Evolutionary conservation across 163 green algal genomes (phyloP).

Genomic region (Scenedesmus sp.): DNA sequence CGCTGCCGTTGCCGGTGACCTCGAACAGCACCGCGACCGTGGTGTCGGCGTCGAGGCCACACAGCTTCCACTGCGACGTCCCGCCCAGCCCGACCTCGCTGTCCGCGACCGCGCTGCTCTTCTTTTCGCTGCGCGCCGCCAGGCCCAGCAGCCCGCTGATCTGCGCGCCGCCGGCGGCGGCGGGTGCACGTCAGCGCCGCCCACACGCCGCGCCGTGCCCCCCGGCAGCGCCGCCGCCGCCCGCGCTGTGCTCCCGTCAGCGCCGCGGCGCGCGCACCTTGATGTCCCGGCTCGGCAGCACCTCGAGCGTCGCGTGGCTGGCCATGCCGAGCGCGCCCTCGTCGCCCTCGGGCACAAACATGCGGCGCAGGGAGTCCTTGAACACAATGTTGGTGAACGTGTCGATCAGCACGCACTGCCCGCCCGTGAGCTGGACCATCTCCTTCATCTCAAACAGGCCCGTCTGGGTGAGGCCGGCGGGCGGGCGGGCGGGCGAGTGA

Average conservation of each 20-base stretch:
- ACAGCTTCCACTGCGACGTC: slow-evolving; percentile 90
- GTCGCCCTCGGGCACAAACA: slow-evolving; percentile 72
- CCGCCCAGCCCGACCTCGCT: slow-evolving; percentile 81
- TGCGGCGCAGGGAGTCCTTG: slow-evolving; percentile 76
- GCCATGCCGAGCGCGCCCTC: slow-evolving; percentile 68
- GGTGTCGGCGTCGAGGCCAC: slow-evolving; percentile 66
- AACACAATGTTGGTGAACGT: slow-evolving; percentile 88
- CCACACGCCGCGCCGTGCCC: no score
- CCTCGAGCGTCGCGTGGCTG: slow-evolving; percentile 82
- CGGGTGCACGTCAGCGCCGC: no score
- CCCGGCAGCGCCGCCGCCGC: no score
- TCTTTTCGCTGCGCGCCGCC: slow-evolving; percentile 82
- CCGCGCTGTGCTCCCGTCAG: no score
- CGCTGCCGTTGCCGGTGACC: slow-evolving; percentile 73
- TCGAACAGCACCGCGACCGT: slow-evolving; percentile 88
- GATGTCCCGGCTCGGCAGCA: slow-evolving; percentile 73
- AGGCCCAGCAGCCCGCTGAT: slow-evolving; percentile 84
- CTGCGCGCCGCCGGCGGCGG: no score
- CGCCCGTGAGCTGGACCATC: slow-evolving; percentile 85
- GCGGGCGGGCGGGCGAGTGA: background rate
- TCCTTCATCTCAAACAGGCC: slow-evolving; percentile 91
- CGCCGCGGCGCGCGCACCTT: slow-evolving; percentile 61
- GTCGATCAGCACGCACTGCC: slow-evolving; percentile 86
- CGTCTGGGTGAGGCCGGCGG: no score
- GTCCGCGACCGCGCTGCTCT: slow-evolving; percentile 78